A percentile compares a stretch with the other conserved stretches of the same genome.
phyloP scores from a whole-genome alignment of 2,329 filamentous ascomycete species.

The Colletotrichum tanaceti region DNA sequence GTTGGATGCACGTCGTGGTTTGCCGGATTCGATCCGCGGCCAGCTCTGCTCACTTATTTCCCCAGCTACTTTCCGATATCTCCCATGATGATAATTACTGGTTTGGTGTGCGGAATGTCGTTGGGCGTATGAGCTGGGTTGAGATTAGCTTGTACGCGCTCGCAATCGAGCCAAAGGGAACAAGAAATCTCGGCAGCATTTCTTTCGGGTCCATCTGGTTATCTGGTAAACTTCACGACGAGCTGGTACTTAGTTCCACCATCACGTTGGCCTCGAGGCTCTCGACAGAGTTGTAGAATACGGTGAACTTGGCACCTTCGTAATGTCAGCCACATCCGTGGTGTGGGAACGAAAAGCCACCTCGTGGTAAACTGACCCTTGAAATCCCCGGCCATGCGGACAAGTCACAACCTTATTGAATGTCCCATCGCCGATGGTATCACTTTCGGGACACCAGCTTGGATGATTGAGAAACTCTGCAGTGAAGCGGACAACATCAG shows the following conservation, averaged over 20 bases:
- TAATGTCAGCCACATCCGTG: background rate
- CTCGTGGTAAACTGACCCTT: background rate
- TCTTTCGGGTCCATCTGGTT: slow-evolving; percentile 40
- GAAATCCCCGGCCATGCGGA: slow-evolving; percentile 47
- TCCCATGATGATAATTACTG: background rate
- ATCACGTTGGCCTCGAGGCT: background rate
- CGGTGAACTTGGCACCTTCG: background rate
- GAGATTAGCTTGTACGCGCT: slow-evolving; percentile 6
- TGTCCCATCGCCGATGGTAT: slow-evolving; percentile 54
- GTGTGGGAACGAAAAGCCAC: accelerated
- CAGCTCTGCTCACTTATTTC: background rate
- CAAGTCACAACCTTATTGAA: slow-evolving; percentile 58
- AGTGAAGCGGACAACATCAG: slow-evolving; percentile 60
- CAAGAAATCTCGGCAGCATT: background rate
- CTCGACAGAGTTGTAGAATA: slow-evolving; percentile 3
- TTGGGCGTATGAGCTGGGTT: background rate
- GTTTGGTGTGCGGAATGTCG: background rate
- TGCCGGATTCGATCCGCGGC: too few relatives aligned
- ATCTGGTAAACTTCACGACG: slow-evolving; percentile 41
- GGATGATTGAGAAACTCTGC: slow-evolving; percentile 53
- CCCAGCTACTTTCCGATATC: background rate
- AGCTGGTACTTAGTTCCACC: background rate
- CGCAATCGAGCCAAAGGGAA: background rate
- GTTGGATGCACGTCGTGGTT: too few relatives aligned
- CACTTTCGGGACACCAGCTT: slow-evolving; percentile 55